Conservation (phyloP, 805 yeast genomes). For the Barnettozyma wickerhamii region DNA sequence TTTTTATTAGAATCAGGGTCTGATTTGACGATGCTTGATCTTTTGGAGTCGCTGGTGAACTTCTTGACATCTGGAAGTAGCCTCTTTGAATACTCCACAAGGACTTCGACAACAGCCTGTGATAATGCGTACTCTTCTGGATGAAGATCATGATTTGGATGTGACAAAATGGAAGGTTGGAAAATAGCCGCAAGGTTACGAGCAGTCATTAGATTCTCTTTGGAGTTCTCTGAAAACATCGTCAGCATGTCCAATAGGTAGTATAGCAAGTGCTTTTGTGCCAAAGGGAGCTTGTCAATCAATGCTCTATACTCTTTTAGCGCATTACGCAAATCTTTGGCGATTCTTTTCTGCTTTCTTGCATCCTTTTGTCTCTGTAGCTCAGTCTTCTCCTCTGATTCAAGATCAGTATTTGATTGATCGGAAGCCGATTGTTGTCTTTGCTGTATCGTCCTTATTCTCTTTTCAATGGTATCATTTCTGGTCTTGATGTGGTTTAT, state of each 20-base stretch:
- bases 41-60: constrained; percentile 12
- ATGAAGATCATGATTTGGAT: constrained; percentile 86
- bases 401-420: constrained; percentile 5
- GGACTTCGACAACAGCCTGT: constrained; percentile 80
- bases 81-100: constrained; percentile 80
- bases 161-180: constrained; percentile 94
- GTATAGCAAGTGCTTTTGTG: constrained; percentile 75
- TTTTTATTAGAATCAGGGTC: constrained; percentile 11
- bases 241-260: constrained; percentile 85
- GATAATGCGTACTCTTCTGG: constrained; percentile 90
- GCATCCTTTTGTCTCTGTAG: constrained; percentile 30
- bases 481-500: constrained; percentile 61
- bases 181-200: constrained; percentile 92
- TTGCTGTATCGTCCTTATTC: constrained; percentile 26
- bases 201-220: constrained; percentile 84
- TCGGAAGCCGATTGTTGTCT: constrained; percentile 4
- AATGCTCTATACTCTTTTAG: constrained; percentile 66
- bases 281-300: constrained; percentile 67
- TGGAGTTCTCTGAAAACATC: constrained; percentile 75
- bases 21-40: constrained; percentile 8
- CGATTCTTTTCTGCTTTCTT: constrained; percentile 47
- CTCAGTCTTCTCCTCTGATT: constrained; percentile 23
- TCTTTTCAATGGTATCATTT: constrained; percentile 38
- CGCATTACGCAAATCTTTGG: constrained; percentile 63
- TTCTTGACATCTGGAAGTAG: constrained; percentile 55